phyloP scores from a whole-genome alignment of 2,329 filamentous ascomycete genomes.

The Sporothrix brunneoviolacea region DNA sequence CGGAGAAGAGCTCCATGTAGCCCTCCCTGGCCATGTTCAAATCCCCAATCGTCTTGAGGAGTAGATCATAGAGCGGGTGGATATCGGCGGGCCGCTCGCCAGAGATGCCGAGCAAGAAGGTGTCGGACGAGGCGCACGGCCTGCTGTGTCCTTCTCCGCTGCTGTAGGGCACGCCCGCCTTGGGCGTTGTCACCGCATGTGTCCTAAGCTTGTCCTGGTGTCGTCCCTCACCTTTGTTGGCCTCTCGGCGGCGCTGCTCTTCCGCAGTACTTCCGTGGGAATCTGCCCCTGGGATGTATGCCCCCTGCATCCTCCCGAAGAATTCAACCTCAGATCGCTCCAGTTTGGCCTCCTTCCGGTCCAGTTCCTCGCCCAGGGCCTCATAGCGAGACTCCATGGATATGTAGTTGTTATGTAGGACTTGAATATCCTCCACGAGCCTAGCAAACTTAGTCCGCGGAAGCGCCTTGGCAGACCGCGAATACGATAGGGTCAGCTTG shows the following conservation, averaged over 20 bases:
- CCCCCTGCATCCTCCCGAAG: too few relatives aligned
- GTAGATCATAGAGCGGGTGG: slow-evolving; percentile 41
- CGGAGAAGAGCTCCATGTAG: slow-evolving; percentile 36
- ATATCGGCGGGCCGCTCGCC: slow-evolving; percentile 26
- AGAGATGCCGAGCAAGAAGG: slow-evolving; percentile 24
- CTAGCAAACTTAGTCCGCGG: background rate
- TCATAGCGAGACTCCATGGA: slow-evolving; percentile 29
- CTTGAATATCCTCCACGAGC: slow-evolving; percentile 7
- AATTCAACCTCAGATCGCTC: slow-evolving; percentile 24
- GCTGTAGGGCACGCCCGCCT: too few relatives aligned
- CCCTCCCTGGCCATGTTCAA: slow-evolving; percentile 42
- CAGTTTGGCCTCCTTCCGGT: background rate
- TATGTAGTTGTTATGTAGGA: slow-evolving; percentile 1
- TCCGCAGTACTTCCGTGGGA: background rate
- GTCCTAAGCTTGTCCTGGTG: too few relatives aligned
- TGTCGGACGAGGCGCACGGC: slow-evolving; percentile 1
- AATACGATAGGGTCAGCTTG: background rate
- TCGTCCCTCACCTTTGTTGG: background rate
- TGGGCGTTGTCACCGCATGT: too few relatives aligned
- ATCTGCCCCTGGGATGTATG: too few relatives aligned
- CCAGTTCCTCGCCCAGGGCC: slow-evolving; percentile 25
- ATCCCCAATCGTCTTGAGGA: slow-evolving; percentile 38
- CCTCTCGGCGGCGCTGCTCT: background rate
- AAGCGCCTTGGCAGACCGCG: background rate
- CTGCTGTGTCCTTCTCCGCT: too few relatives aligned